These are phyloP conservation scores for Ormosia semicastrata DNA, from an alignment of 306 rosid genomes.

Conservation along the genomic window DNA sequence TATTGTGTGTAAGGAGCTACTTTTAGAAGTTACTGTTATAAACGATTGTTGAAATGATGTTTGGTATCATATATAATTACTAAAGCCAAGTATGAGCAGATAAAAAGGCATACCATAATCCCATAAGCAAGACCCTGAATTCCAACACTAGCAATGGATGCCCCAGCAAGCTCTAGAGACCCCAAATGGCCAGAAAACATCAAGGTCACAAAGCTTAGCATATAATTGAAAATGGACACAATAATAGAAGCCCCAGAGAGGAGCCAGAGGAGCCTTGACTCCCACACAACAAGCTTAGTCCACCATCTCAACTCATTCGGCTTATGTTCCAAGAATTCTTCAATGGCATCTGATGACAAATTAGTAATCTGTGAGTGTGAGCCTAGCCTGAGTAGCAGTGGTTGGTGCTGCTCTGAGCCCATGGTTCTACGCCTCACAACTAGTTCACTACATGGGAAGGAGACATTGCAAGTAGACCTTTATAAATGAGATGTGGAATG, in stretches of 20 bases:
- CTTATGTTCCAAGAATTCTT: conserved; percentile 40
- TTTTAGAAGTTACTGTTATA: not conserved
- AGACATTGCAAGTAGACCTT: not conserved
- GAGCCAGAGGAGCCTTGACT: conserved; percentile 70
- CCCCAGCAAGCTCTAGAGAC: conserved; percentile 65
- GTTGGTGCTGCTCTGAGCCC: conserved; percentile 30
- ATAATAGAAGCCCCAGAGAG: conserved; percentile 42
- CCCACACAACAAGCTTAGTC: conserved; percentile 63
- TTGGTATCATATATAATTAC: not conserved
- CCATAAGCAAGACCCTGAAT: conserved; percentile 84
- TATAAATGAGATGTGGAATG: not conserved
- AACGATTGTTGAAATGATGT: not conserved
- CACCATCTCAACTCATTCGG: conserved; percentile 44
- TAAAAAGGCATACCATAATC: conserved; percentile 53
- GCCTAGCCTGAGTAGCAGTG: conserved; percentile 24
- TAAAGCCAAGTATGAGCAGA: not conserved
- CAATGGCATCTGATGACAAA: conserved; percentile 44
- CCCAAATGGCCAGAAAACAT: conserved; percentile 73
- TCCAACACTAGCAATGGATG: conserved; percentile 71
- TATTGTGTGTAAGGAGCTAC: not conserved
- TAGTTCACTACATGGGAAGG: not conserved
- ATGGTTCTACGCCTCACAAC: not conserved
- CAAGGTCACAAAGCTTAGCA: conserved; percentile 44
- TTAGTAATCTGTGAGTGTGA: conserved; percentile 29
- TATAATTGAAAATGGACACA: conserved; percentile 34